Evolutionary conservation across 1,284 basidiomycete species (phyloP), one percentile per base, ranked within the genome.

Genomic region (Boletus semigastroideus): DNA sequence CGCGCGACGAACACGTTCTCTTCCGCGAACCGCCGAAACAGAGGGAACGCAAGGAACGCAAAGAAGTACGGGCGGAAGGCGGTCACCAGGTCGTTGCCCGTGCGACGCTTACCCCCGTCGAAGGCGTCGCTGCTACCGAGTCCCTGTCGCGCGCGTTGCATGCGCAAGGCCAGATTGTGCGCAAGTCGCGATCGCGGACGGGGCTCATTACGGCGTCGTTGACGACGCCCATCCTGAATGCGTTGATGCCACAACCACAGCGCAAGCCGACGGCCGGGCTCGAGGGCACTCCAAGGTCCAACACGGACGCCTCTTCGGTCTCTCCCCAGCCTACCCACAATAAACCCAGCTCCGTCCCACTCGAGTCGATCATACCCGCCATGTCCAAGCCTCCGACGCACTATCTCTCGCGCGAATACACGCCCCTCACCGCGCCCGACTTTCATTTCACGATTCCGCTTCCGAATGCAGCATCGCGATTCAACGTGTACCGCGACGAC

Each of bases 281-380:
- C 0, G 75, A 75, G 31, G 64, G 59, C 4, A 58, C 50, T 12
- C 57, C 66, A 30, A 62, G 60, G 42, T 13, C 46, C 38, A 61
- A 48, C 44, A 51, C 42, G 17, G 55, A 53, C 10, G 30, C 52
- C 43, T 60, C 48, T 19, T 9, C 56, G 1, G 45, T 52, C 12
- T 44, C 60, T 13, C 54, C 59, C 0, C 60, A 60, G 39, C 57
- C 59, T 12, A 57, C 56, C 16, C 52, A 57, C 43, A 66, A 68
- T 52, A 77, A 78, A 69, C 66, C 68, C 36, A 67, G 72, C 56
- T 90, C 90, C 0, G 93, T 98, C 5, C 92, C 96, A 40, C 76
- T 99, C 10, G 89, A 94, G 53, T 90, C 90, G 1, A 97, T 98
- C 60, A 89, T 96, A 22, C 91, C 92, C 0, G 84, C 82, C 11